phyloP scores from a whole-genome alignment of 306 rosid genomes.

The Quillaja saponaria region DNA sequence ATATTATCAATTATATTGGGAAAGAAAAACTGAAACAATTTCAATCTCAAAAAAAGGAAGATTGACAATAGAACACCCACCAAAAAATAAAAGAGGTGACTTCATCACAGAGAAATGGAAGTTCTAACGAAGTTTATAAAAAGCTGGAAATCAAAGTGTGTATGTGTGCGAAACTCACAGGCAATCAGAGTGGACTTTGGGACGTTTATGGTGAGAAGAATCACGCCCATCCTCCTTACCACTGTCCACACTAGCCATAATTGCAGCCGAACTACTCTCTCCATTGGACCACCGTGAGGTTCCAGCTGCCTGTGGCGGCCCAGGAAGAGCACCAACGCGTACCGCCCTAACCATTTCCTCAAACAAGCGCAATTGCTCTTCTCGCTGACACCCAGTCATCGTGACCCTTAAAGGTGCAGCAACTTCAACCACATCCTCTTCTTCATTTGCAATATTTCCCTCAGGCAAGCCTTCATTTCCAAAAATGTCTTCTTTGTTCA shows the following conservation, averaged over 20 bases:
- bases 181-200: slow-evolving; percentile 61
- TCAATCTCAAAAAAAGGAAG: background rate
- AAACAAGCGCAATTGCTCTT: slow-evolving; percentile 37
- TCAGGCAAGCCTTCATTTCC: slow-evolving; percentile 37
- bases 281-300: slow-evolving; percentile 45
- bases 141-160: background rate
- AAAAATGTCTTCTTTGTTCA: slow-evolving; percentile 45
- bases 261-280: slow-evolving; percentile 61
- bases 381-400: slow-evolving; percentile 17
- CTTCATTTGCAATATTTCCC: slow-evolving; percentile 34
- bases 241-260: slow-evolving; percentile 25
- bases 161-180: slow-evolving; percentile 53
- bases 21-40: background rate
- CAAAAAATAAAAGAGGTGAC: background rate
- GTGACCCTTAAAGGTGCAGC: slow-evolving; percentile 21
- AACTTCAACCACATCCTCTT: slow-evolving; percentile 22
- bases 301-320: slow-evolving; percentile 35
- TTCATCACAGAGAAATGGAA: background rate
- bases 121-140: background rate
- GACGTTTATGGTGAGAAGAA: slow-evolving; percentile 67
- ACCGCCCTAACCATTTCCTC: slow-evolving; percentile 45
- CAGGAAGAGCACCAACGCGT: slow-evolving; percentile 30
- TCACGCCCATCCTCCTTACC: slow-evolving; percentile 51
- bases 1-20: background rate
- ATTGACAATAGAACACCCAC: background rate